These are phyloP conservation scores for Oldenlandia corymbosa DNA, from an alignment of 257 asterid genomes.

Conservation along the genomic window DNA sequence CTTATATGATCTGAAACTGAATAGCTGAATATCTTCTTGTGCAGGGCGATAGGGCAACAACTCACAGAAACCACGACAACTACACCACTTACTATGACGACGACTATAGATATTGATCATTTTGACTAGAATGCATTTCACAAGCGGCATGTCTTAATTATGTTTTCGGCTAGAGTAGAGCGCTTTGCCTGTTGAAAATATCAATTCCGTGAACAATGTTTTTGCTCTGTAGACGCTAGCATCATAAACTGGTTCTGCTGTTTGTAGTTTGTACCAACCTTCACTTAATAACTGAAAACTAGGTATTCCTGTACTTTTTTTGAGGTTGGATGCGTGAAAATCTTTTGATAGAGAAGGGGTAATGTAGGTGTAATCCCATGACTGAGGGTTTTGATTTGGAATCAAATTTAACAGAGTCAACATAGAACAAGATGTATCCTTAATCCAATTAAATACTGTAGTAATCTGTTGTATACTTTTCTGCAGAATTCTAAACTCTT, in stretches of 20 bases:
- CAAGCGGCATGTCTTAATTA: conserved; percentile 2
- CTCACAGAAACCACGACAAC: conserved; percentile 31
- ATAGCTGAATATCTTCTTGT: conserved; percentile 4
- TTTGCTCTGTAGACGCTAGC: conserved; percentile 7
- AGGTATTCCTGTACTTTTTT: neutral
- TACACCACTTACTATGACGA: conserved; percentile 43
- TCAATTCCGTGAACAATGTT: neutral
- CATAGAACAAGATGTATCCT: too few species aligned
- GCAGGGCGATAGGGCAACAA: conserved; percentile 54
- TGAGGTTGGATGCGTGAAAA: neutral
- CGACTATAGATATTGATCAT: conserved; percentile 47
- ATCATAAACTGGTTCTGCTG: conserved; percentile 1
- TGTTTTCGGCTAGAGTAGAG: conserved; percentile 37
- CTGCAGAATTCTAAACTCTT: too few species aligned
- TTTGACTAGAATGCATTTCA: neutral
- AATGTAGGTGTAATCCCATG: neutral
- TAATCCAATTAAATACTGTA: too few species aligned
- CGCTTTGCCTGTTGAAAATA: conserved; percentile 7
- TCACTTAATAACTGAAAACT: neutral
- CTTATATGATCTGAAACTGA: neutral
- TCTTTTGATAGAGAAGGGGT: neutral
- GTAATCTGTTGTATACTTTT: too few species aligned
- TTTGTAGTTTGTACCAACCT: neutral
- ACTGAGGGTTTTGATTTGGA: neutral
- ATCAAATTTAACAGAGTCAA: too few species aligned